Percentiles rank a stretch among this genome's conserved stretches.
Evolutionary conservation across 2,329 filamentous ascomycete genomes (phyloP).

Genomic region (Fusarium stilboides): DNA sequence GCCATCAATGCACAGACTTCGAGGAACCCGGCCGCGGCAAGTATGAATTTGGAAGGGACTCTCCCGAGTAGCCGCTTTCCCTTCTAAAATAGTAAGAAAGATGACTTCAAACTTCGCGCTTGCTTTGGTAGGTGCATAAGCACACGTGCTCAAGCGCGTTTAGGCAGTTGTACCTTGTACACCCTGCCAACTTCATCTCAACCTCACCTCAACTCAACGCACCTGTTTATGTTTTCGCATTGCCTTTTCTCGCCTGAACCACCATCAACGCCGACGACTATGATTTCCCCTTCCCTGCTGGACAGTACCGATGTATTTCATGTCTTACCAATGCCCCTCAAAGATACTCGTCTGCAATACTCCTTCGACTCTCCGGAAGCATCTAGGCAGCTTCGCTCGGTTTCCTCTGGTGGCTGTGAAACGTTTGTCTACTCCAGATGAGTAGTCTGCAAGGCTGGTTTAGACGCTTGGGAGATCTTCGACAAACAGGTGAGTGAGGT

Average conservation of each 20-base stretch:
- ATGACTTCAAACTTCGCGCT: constrained; percentile 33
- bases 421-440: background rate
- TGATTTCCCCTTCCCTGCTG: no score
- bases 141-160: constrained; percentile 37
- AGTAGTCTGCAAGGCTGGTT: background rate
- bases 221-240: background rate
- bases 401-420: background rate
- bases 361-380: background rate
- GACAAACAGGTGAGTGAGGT: background rate
- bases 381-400: background rate
- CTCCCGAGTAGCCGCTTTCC: constrained; percentile 5
- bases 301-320: no score
- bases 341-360: background rate
- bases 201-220: constrained; percentile 22
- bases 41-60: constrained; percentile 40
- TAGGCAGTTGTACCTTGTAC: constrained; percentile 6
- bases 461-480: background rate
- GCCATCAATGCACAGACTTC: constrained; percentile 4
- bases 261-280: no score
- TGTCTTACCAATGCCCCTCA: background rate
- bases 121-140: constrained; percentile 25
- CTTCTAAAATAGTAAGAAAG: constrained; percentile 14
- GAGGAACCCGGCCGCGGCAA: constrained; percentile 44
- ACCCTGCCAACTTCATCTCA: constrained; percentile 19
- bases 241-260: no score